Conservation (phyloP, 2,329 filamentous ascomycete genomes). For the Claviceps citrina region DNA sequence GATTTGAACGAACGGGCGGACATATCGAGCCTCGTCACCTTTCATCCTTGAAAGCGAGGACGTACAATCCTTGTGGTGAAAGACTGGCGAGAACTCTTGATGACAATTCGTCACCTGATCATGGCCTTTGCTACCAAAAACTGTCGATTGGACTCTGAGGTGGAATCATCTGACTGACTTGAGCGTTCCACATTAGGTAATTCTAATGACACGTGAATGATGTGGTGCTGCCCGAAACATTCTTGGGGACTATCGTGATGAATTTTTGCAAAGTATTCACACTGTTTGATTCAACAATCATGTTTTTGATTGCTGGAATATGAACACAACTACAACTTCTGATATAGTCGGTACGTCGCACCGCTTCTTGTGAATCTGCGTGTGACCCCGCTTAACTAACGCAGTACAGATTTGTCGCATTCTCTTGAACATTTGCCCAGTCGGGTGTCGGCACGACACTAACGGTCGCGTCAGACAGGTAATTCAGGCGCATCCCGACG, state of each 20-base stretch:
- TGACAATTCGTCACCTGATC: slow-evolving; percentile 53
- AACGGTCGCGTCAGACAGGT: neutral
- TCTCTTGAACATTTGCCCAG: neutral
- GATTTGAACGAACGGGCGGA: slow-evolving; percentile 56
- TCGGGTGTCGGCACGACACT: slow-evolving; percentile 4
- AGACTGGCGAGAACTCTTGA: slow-evolving; percentile 39
- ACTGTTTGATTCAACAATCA: slow-evolving; percentile 37
- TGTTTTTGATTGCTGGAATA: slow-evolving; percentile 26
- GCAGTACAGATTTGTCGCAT: neutral
- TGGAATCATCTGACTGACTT: slow-evolving; percentile 15
- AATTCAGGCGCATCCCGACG: too few relatives aligned
- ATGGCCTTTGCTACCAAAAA: slow-evolving; percentile 16
- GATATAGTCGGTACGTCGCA: slow-evolving; percentile 25
- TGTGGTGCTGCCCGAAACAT: neutral
- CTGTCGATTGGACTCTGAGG: slow-evolving; percentile 8
- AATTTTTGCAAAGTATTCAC: slow-evolving; percentile 38
- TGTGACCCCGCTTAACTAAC: neutral
- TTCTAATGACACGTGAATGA: slow-evolving; percentile 11
- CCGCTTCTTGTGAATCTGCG: neutral
- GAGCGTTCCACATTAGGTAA: slow-evolving; percentile 13
- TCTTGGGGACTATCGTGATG: slow-evolving; percentile 25
- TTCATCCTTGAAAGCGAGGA: slow-evolving; percentile 36
- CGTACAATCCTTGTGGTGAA: slow-evolving; percentile 47
- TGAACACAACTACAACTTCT: slow-evolving; percentile 41
- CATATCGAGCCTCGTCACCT: slow-evolving; percentile 41